Evolutionary conservation across 2,329 filamentous ascomycete species (phyloP).

Genomic region (Penicillium hesseltinei): DNA sequence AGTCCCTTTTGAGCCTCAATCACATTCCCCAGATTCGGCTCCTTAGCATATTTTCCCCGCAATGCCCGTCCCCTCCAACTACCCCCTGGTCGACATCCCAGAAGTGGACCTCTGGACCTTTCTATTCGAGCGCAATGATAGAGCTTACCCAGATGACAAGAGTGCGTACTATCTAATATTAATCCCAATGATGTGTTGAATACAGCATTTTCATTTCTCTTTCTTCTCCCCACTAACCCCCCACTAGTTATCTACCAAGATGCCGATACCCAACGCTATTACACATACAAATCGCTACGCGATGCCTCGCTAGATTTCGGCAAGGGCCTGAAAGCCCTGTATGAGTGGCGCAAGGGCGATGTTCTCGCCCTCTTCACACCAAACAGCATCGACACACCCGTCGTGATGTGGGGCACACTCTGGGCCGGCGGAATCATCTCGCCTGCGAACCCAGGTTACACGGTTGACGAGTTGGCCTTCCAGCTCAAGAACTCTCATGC

Average conservation of each 20-base stretch:
- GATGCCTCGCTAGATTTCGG: conserved; percentile 71
- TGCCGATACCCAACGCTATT: conserved; percentile 64
- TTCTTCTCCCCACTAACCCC: conserved; percentile 11
- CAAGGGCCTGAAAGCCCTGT: conserved; percentile 69
- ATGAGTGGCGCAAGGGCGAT: conserved; percentile 79
- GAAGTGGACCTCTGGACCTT: conserved; percentile 75
- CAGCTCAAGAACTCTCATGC: conserved; percentile 78
- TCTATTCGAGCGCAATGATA: conserved; percentile 68
- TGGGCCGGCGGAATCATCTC: conserved; percentile 81
- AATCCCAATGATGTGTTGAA: neutral
- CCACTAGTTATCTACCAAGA: conserved; percentile 74
- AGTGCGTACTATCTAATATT: conserved; percentile 47
- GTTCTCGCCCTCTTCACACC: conserved; percentile 79
- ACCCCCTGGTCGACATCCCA: conserved; percentile 66
- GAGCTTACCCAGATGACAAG: conserved; percentile 68
- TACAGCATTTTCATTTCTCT: neutral
- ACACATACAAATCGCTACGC: conserved; percentile 69
- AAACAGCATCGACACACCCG: conserved; percentile 80
- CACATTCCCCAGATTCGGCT: conserved; percentile 14
- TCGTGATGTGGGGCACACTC: conserved; percentile 72
- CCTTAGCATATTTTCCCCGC: conserved; percentile 17
- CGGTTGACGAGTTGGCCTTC: conserved; percentile 75
- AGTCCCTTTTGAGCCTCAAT: neutral
- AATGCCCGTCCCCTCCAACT: conserved; percentile 69
- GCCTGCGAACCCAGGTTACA: conserved; percentile 89